Percentiles rank a stretch among this genome's conserved stretches.
Conservation (phyloP, 768 basidiomycete species). For the Macrolepiota fuliginosa region DNA sequence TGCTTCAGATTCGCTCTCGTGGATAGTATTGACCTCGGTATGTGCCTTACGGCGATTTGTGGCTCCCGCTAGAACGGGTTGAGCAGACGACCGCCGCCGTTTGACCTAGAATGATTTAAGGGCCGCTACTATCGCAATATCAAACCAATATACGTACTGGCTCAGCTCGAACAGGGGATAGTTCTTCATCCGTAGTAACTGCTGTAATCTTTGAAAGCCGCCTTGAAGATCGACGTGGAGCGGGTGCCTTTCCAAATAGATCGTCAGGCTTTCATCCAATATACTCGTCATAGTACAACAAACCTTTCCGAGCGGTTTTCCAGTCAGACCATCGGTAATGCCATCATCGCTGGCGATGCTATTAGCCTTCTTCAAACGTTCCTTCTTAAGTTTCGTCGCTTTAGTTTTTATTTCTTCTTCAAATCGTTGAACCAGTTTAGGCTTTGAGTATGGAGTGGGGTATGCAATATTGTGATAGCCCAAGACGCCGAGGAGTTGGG, state of each 20-base stretch:
- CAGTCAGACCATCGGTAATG: conserved; percentile 80
- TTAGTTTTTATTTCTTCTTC: conserved; percentile 71
- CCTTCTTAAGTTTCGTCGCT: conserved; percentile 54
- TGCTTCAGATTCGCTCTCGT: conserved; percentile 80
- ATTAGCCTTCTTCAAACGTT: conserved; percentile 61
- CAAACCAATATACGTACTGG: conserved; percentile 44
- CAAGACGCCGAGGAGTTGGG: conserved; percentile 78
- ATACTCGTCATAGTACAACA: conserved; percentile 1
- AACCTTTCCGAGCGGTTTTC: conserved; percentile 61
- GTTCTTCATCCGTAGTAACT: conserved; percentile 27
- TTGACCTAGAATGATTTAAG: conserved; percentile 37
- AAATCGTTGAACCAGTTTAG: conserved; percentile 75
- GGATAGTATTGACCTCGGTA: conserved; percentile 45
- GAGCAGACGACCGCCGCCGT: conserved; percentile 75
- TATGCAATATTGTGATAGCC: conserved; percentile 74
- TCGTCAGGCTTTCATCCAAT: background rate
- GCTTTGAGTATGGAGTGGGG: conserved; percentile 73
- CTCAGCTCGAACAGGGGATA: conserved; percentile 42
- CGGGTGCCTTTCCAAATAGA: conserved; percentile 15
- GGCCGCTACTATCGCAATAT: background rate
- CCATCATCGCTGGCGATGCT: conserved; percentile 80
- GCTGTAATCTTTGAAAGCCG: conserved; percentile 59
- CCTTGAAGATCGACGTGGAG: conserved; percentile 57
- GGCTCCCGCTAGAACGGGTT: conserved; percentile 59
- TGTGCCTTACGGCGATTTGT: conserved; percentile 34